Evolutionary conservation across 306 rosid species (phyloP).

Genomic region (Senna tora): DNA sequence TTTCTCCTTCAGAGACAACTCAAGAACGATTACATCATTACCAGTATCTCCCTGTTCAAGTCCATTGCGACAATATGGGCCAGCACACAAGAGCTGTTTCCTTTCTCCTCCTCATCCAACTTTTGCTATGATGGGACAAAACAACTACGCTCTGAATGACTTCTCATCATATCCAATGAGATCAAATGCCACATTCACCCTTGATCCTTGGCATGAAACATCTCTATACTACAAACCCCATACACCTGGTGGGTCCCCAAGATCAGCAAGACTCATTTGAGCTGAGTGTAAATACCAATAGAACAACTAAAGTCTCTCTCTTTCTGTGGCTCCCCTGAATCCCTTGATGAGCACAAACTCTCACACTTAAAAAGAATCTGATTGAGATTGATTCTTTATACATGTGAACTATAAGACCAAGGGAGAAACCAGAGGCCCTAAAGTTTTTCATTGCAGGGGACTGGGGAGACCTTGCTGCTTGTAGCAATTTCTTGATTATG

Average conservation of each 20-base stretch:
- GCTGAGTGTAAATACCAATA: slow-evolving; percentile 53
- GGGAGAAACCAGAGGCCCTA: slow-evolving; percentile 25
- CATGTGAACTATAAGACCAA: slow-evolving; percentile 21
- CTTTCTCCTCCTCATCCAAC: slow-evolving; percentile 85
- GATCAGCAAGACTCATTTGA: slow-evolving; percentile 69
- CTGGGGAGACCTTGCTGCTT: slow-evolving; percentile 40
- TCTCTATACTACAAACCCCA: slow-evolving; percentile 52
- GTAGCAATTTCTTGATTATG: slow-evolving; percentile 52
- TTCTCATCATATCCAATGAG: slow-evolving; percentile 58
- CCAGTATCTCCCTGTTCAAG: slow-evolving; percentile 94
- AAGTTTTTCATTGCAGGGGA: slow-evolving; percentile 22
- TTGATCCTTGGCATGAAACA: slow-evolving; percentile 64
- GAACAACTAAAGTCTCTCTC: slow-evolving; percentile 32
- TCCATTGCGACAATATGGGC: slow-evolving; percentile 72
- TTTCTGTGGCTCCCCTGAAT: slow-evolving; percentile 43
- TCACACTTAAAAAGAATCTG: slow-evolving; percentile 10
- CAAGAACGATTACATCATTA: slow-evolving; percentile 71
- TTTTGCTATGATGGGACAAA: slow-evolving; percentile 59
- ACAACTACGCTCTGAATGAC: slow-evolving; percentile 48
- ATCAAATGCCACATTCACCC: slow-evolving; percentile 53
- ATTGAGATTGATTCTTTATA: slow-evolving; percentile 24
- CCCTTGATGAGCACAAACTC: slow-evolving; percentile 40
- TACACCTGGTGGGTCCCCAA: slow-evolving; percentile 82
- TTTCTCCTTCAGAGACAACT: slow-evolving; percentile 61
- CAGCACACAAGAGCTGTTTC: slow-evolving; percentile 59